Percentiles rank a stretch among this genome's conserved stretches.
Conservation (phyloP, 2,329 filamentous ascomycete genomes). For the Colletotrichum siamense region DNA sequence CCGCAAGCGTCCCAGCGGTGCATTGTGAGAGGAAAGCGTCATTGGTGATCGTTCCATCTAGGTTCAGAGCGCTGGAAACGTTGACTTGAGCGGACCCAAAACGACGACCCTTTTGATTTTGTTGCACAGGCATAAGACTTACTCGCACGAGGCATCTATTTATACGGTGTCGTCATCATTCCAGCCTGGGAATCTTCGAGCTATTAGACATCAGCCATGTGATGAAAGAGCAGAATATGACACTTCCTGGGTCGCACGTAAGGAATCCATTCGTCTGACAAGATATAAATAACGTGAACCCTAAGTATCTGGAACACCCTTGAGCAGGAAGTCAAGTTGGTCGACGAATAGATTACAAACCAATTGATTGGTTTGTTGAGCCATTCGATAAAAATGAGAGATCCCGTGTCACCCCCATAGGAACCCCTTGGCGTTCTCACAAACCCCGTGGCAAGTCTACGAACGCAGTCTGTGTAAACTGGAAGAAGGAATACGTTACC, state of each 20-base stretch:
- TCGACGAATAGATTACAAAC: too few relatives aligned
- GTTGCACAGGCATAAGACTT: neutral
- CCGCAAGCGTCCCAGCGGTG: accelerated
- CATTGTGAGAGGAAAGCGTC: neutral
- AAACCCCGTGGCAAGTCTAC: neutral
- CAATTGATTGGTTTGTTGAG: neutral
- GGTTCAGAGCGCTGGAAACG: neutral
- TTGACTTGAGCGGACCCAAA: neutral
- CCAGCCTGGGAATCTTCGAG: accelerated
- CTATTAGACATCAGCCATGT: accelerated
- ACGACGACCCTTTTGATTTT: accelerated
- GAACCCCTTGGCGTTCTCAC: neutral
- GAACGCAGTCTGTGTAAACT: neutral
- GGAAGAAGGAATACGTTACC: neutral
- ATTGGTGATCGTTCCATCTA: neutral
- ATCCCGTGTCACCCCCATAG: accelerated
- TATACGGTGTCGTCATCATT: accelerated
- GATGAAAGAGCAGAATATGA: accelerated
- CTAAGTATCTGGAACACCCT: neutral
- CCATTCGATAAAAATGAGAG: neutral
- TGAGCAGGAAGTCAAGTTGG: too few relatives aligned
- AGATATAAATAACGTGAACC: neutral
- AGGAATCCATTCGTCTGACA: accelerated
- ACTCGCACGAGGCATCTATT: neutral
- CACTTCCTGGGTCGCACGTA: neutral